phyloP scores from a whole-genome alignment of 495 filamentous ascomycete genomes.

The Friedmanniomyces simplex region DNA sequence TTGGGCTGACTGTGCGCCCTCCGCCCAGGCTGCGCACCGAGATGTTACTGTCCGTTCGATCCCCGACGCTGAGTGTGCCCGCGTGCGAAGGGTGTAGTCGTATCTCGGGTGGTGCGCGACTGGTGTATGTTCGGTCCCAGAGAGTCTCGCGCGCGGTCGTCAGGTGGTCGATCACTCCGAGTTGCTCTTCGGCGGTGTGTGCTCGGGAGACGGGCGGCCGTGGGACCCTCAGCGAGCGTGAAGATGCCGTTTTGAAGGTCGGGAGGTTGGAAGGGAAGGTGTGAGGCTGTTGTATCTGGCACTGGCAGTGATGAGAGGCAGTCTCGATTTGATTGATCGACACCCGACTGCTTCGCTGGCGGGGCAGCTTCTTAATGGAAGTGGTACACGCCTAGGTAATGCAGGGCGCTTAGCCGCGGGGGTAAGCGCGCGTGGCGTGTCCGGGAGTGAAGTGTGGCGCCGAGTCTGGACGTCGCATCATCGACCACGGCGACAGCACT shows the following conservation, averaged over 20 bases:
- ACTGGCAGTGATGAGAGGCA: neutral
- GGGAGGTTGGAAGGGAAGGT: slow-evolving; percentile 1
- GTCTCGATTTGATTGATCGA: neutral
- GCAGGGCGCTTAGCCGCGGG: too few relatives aligned
- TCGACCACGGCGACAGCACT: too few relatives aligned
- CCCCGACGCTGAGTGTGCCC: slow-evolving; percentile 29
- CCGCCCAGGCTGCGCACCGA: slow-evolving; percentile 29
- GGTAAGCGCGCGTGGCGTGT: neutral
- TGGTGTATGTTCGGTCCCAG: slow-evolving; percentile 34
- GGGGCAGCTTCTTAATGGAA: neutral
- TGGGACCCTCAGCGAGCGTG: slow-evolving; percentile 13
- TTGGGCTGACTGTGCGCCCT: slow-evolving; percentile 34
- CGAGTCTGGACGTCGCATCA: neutral
- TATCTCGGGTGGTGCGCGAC: slow-evolving; percentile 26
- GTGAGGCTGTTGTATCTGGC: neutral
- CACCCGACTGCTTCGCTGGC: slow-evolving; percentile 1
- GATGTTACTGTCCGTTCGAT: slow-evolving; percentile 34
- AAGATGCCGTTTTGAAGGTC: neutral
- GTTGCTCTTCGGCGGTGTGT: slow-evolving; percentile 13
- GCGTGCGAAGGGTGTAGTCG: slow-evolving; percentile 32
- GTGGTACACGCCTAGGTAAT: too few relatives aligned
- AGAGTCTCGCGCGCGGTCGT: slow-evolving; percentile 33
- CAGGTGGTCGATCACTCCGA: slow-evolving; percentile 29
- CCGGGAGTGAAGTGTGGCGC: neutral
- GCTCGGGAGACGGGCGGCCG: slow-evolving; percentile 12